phyloP scores from a whole-genome alignment of 345 rosid species.

The Populus tremula region DNA sequence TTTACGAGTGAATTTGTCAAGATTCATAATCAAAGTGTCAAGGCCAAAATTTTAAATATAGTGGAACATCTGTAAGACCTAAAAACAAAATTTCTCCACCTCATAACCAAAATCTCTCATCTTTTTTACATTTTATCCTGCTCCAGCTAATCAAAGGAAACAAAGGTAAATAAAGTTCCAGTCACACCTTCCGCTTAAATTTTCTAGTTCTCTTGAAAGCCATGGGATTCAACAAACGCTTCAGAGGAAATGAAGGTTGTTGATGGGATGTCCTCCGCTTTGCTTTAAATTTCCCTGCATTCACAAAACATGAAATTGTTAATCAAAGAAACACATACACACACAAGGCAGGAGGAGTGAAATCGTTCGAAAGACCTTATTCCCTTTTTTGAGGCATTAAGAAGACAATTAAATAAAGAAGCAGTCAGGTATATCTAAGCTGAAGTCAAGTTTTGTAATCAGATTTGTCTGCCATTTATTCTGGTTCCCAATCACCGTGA shows the following conservation, averaged over 20 bases:
- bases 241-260: conserved; percentile 33
- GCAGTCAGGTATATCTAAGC: background rate
- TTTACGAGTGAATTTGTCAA: background rate
- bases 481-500: background rate
- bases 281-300: conserved; percentile 39
- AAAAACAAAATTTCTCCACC: background rate
- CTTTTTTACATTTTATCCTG: too few species aligned
- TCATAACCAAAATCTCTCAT: background rate
- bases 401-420: too few species aligned
- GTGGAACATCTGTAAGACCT: background rate
- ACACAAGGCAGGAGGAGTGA: background rate
- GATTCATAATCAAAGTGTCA: background rate
- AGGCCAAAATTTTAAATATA: background rate
- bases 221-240: conserved; percentile 39
- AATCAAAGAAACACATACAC: too few species aligned
- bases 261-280: conserved; percentile 28
- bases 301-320: background rate
- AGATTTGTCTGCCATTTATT: background rate
- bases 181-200: conserved; percentile 8
- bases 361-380: background rate
- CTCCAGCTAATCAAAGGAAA: background rate
- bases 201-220: conserved; percentile 42
- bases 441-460: background rate
- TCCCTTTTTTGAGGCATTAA: too few species aligned
- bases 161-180: background rate